Conservation (phyloP, 176 grass and related monocot genomes). For the Raddia guianensis region DNA sequence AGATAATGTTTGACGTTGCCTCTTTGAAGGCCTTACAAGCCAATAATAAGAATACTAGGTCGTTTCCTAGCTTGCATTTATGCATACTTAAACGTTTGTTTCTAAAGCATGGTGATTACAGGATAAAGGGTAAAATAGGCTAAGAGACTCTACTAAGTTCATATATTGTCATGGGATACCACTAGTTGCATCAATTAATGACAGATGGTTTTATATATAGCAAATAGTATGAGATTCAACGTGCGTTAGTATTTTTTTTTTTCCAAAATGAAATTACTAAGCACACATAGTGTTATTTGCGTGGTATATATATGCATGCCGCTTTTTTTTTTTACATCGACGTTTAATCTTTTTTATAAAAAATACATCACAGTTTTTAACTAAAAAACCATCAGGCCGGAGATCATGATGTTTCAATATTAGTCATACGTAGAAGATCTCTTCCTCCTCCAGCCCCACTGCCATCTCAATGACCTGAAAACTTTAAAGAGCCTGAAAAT, state of each 20-base stretch:
- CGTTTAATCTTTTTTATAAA: neutral
- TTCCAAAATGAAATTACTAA: too few relatives aligned
- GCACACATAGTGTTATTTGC: too few relatives aligned
- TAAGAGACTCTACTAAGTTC: too few relatives aligned
- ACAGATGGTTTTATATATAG: too few relatives aligned
- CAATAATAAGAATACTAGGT: neutral
- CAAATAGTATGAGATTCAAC: too few relatives aligned
- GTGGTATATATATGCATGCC: too few relatives aligned
- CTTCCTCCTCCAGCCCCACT: constrained; percentile 10
- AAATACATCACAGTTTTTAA: neutral
- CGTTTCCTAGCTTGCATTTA: neutral
- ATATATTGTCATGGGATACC: too few relatives aligned
- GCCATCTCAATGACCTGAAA: neutral
- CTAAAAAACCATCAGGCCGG: neutral
- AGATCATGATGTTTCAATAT: neutral
- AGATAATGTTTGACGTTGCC: neutral
- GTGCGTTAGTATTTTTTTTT: too few relatives aligned
- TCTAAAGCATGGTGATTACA: too few relatives aligned
- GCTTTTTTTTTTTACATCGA: neutral
- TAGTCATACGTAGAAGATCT: constrained; percentile 10
- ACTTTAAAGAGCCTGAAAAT: constrained; percentile 31
- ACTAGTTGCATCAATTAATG: too few relatives aligned
- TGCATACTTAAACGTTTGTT: neutral
- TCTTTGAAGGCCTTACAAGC: neutral
- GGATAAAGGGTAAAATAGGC: too few relatives aligned